Percentiles rank a stretch among this genome's conserved stretches.
These are phyloP conservation scores for Hymenotorrendiella dingleyae DNA, from an alignment of 2,329 filamentous ascomycete species.

Conservation along the genomic window DNA sequence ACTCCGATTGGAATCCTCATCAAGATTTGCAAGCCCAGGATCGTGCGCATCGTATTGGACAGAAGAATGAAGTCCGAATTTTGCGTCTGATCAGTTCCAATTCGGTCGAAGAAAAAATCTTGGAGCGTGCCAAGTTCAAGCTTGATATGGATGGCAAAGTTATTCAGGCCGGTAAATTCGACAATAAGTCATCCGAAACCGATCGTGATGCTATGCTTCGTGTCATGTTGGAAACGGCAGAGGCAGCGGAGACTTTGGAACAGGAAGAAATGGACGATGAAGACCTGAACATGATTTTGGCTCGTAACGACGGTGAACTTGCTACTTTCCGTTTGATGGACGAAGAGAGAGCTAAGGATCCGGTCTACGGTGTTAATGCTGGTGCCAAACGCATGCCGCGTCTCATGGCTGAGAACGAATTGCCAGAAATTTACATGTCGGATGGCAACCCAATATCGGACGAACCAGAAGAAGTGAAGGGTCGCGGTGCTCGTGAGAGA, in stretches of 20 bases:
- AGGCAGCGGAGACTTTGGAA: slow-evolving; percentile 61
- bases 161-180: slow-evolving; percentile 98
- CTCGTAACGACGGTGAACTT: slow-evolving; percentile 78
- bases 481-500: slow-evolving; percentile 89
- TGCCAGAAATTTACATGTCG: slow-evolving; percentile 89
- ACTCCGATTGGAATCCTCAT: slow-evolving; percentile 99
- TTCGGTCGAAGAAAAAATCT: slow-evolving; percentile 96
- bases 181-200: slow-evolving; percentile 98
- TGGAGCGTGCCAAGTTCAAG: slow-evolving; percentile 95
- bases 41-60: slow-evolving; percentile 98
- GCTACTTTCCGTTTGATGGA: slow-evolving; percentile 76
- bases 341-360: slow-evolving; percentile 59
- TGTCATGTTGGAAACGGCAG: slow-evolving; percentile 82
- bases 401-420: slow-evolving; percentile 78
- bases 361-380: slow-evolving; percentile 62
- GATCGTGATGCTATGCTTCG: slow-evolving; percentile 96
- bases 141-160: slow-evolving; percentile 99
- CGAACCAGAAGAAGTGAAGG: slow-evolving; percentile 70
- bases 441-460: slow-evolving; percentile 79
- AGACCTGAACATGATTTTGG: slow-evolving; percentile 90
- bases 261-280: slow-evolving; percentile 99
- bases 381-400: slow-evolving; percentile 64
- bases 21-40: slow-evolving; percentile 99
- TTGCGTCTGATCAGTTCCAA: slow-evolving; percentile 92
- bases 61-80: slow-evolving; percentile 99